Percentiles rank a stretch among this genome's conserved stretches.
phyloP scores from a whole-genome alignment of 441 rosid species.

The Daphne laureola region DNA sequence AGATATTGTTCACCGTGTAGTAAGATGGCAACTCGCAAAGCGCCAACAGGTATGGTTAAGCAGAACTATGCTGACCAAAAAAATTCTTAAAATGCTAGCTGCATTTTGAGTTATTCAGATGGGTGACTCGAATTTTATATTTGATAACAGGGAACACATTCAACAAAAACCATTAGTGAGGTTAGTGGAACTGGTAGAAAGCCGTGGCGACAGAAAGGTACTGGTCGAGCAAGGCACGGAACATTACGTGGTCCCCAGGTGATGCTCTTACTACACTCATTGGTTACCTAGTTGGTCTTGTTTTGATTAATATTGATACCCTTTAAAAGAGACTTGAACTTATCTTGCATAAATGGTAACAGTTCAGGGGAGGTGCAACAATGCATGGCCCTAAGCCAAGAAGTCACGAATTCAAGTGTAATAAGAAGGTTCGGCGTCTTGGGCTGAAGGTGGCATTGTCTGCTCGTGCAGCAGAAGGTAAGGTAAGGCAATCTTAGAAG shows the following conservation, averaged over 20 bases:
- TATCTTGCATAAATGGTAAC: constrained; percentile 15
- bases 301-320: constrained; percentile 7
- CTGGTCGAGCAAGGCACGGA: constrained; percentile 91
- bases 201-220: constrained; percentile 81
- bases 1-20: constrained; percentile 84
- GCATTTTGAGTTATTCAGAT: constrained; percentile 1
- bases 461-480: constrained; percentile 95
- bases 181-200: constrained; percentile 96
- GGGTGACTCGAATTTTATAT: too few relatives aligned
- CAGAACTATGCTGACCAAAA: not conserved
- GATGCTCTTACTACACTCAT: constrained; percentile 2
- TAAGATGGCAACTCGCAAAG: constrained; percentile 91
- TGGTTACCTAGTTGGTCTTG: constrained; percentile 10
- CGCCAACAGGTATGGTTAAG: constrained; percentile 61
- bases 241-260: constrained; percentile 91
- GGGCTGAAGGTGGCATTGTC: constrained; percentile 88
- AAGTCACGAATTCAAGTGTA: constrained; percentile 84
- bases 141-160: constrained; percentile 74
- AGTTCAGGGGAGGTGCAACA: constrained; percentile 85
- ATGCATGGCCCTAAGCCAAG: constrained; percentile 95
- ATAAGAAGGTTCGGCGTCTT: constrained; percentile 79
- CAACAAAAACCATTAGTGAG: constrained; percentile 88
- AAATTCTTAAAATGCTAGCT: too few relatives aligned
- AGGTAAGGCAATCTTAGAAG: constrained; percentile 34
- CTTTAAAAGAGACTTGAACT: constrained; percentile 10